A percentile compares a stretch with the other conserved stretches of the same genome.
These are phyloP conservation scores for Paramarasmius palmivorus DNA, from an alignment of 1,284 basidiomycete genomes.

Conservation along the genomic window DNA sequence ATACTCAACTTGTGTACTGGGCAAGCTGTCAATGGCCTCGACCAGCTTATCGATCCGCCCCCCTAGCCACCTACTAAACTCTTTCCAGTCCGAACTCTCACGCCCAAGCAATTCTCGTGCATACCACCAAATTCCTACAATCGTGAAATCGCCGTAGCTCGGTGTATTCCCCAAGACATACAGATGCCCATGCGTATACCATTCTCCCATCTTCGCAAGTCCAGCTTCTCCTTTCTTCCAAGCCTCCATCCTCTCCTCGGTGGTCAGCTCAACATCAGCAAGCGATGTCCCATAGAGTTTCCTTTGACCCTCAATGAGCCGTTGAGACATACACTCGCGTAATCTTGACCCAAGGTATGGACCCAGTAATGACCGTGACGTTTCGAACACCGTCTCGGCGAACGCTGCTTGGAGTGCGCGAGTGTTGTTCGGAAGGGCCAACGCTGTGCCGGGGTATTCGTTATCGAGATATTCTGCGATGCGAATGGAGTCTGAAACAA, in stretches of 20 bases:
- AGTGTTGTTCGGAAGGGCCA: neutral
- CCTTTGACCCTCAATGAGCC: no score
- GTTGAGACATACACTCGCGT: no score
- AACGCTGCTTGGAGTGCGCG: neutral
- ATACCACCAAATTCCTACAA: neutral
- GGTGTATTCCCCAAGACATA: neutral
- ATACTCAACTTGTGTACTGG: no score
- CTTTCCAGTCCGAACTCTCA: neutral
- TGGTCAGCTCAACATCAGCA: no score
- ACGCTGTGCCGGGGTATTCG: neutral
- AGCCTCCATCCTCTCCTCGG: no score
- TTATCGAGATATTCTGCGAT: neutral
- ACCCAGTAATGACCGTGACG: neutral
- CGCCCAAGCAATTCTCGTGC: neutral
- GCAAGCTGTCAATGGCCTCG: no score
- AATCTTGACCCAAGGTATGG: no score
- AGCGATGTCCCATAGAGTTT: no score
- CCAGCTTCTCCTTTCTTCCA: no score
- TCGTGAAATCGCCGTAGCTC: neutral
- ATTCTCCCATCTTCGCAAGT: neutral
- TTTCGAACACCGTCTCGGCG: neutral
- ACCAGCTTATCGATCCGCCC: neutral
- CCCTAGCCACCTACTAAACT: neutral
- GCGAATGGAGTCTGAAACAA: neutral
- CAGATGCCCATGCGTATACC: neutral